phyloP scores from a whole-genome alignment of 1,139 yeast species.

The Arxiozyma slooffiae region DNA sequence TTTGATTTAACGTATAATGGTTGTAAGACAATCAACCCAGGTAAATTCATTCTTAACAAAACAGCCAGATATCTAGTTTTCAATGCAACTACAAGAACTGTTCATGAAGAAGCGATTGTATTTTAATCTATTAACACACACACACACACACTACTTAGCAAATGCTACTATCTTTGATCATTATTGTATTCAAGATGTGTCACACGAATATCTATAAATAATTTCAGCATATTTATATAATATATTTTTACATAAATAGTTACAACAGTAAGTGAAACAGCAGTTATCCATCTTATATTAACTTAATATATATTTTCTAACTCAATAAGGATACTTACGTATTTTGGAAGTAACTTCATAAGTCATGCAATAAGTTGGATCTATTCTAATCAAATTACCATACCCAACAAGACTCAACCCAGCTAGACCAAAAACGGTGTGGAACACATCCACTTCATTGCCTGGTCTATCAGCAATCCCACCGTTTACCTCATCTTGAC shows the following conservation, averaged over 20 bases:
- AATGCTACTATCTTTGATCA: too few species aligned
- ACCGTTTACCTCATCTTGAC: slow-evolving; percentile 73
- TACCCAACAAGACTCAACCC: slow-evolving; percentile 70
- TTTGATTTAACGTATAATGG: slow-evolving; percentile 76
- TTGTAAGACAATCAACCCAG: slow-evolving; percentile 69
- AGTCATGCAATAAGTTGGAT: slow-evolving; percentile 87
- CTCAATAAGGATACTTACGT: slow-evolving; percentile 37
- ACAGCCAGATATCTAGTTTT: slow-evolving; percentile 63
- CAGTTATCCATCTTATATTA: not conserved
- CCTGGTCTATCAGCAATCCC: slow-evolving; percentile 91
- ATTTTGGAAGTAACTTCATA: slow-evolving; percentile 35
- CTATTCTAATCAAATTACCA: slow-evolving; percentile 48
- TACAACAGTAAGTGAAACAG: not conserved
- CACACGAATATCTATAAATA: not conserved
- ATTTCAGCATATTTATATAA: not conserved
- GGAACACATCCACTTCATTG: slow-evolving; percentile 86
- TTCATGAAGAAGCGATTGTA: not conserved
- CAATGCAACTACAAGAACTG: slow-evolving; percentile 43
- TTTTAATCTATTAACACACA: not conserved
- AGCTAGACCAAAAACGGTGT: slow-evolving; percentile 81
- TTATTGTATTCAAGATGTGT: not conserved
- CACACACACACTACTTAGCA: too few species aligned
- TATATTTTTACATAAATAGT: not conserved
- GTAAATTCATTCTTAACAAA: slow-evolving; percentile 43
- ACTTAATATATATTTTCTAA: slow-evolving; percentile 1